These are phyloP conservation scores for Chlorokybus atmophyticus DNA, from an alignment of 139 green algal species.

Conservation along the genomic window DNA sequence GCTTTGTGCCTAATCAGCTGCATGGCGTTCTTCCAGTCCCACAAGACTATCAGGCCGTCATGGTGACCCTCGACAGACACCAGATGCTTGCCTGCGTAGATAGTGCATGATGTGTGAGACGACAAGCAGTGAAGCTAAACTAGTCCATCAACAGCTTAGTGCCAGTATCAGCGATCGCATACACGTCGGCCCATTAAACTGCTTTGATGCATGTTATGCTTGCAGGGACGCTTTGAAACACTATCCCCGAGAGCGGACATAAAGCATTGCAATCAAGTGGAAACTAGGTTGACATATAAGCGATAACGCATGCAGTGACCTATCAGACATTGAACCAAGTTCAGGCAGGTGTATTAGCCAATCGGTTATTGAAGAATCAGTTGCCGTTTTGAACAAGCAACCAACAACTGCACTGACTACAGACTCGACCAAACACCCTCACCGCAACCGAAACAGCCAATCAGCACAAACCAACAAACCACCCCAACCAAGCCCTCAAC, in stretches of 20 bases:
- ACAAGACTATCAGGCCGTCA: not conserved
- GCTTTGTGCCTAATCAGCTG: not conserved
- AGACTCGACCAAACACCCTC: too few relatives aligned
- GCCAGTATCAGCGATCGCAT: not conserved
- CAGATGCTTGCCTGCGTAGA: not conserved
- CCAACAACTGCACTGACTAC: too few relatives aligned
- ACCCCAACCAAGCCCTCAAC: too few relatives aligned
- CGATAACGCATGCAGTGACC: too few relatives aligned
- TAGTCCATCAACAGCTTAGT: too few relatives aligned
- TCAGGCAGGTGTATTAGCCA: too few relatives aligned
- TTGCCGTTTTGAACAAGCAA: too few relatives aligned
- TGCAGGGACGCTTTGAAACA: not conserved
- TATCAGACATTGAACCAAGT: too few relatives aligned
- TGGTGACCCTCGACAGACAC: constrained; percentile 1
- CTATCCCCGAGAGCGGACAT: not conserved
- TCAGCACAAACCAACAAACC: too few relatives aligned
- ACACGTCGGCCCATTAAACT: not conserved
- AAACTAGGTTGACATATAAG: too few relatives aligned
- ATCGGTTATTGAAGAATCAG: too few relatives aligned
- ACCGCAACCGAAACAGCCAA: too few relatives aligned
- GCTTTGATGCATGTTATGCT: not conserved
- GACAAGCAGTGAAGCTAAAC: not conserved
- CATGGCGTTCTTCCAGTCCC: not conserved
- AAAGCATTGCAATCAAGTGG: not conserved
- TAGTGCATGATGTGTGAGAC: not conserved